Evolutionary conservation across 1,139 yeast genomes (phyloP), one percentile per base, ranked within the genome.

Genomic region (Nakaseomyces kungkrabaensis): DNA sequence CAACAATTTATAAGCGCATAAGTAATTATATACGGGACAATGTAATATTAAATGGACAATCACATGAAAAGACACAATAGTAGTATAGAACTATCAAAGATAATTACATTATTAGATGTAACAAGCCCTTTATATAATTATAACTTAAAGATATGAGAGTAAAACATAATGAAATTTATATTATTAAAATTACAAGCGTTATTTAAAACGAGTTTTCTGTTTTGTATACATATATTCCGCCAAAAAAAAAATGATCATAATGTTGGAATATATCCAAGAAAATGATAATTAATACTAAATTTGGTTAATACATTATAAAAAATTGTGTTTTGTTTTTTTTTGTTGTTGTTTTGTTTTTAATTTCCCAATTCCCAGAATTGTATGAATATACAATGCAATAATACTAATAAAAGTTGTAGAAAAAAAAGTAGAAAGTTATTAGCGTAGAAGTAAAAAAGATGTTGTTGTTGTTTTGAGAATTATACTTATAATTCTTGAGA

Each of bases 401-500:
- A 29, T 7, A 38, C n/a, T 26, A 38, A 38, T 38, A 38, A 11
- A 29, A 29, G 31, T 17, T 17, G 22, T 17, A 17, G 9, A 29
- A 29, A 29, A 29, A 7, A 41, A 41, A 41, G 27, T 27, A 41
- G 13, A 41, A 41, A 29, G 11, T 27, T 27, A 41, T n/a, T 27
- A 5, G n/a, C 7, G 13, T 33, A 33, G 10, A 33, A 33, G 36
- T n/a, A 27, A 38, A 38, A 25, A 26, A 25, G 7, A 11, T 24
- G 10, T 26, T 24, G 7, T 38, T 17, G 22, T 17, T 17, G 22
- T 17, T 17, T 17, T 17, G 22, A 17, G 22, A 17, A 17, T 17
- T 17, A 17, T 17, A 17, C 53, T 78, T 81, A 85, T 77, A 85
- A 82, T 76, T 85, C 92, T 77, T 85, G 94, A 69, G 92, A 85